Evolutionary conservation across 306 rosid species (phyloP), one percentile per base, ranked within the genome.

Genomic region (Rosa persica): DNA sequence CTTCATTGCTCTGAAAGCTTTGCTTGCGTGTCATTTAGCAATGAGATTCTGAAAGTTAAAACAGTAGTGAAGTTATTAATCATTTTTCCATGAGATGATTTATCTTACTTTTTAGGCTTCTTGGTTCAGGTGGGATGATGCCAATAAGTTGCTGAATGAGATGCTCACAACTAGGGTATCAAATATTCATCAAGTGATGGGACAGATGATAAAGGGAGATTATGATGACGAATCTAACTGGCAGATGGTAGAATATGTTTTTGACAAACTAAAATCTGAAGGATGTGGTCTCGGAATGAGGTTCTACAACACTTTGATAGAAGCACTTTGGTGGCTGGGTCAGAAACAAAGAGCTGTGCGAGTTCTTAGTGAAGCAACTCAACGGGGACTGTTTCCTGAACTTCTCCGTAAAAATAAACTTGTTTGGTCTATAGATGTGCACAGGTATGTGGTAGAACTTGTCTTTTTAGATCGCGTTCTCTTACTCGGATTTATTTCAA

Each of bases 181-280:
- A 5, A 94, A 91, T 83, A 89, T 91, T 82, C 97, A 93, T 82
- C 99, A 91, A 88, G 94, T 93, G 83, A 89, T 88, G 73, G 99
- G 94, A 69, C 93, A 89, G 78, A 90, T 96, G 96, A 93, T 96
- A 80, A 93, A 87, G 83, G 99, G 99, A 81, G 97, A 90, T 71
- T 93, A 87, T 73, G 99, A 95, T 67, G 99, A 95, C 44, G 98
- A 89, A 48, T 86, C 93, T 70, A 96, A 96, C 81, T 96, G 98
- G 99, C 98, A 91, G 91, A 96, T 96, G 90, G 97, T 96, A 61
- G 97, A 93, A 81, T 96, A 93, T 84, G 83, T 96, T 81, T 96
- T 96, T 83, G 99, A 96, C 88, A 96, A 89, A 86, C 89, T 96
- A 82, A 93, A 85, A 68, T 86, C 94, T 58, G 93, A 93, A 85